A percentile compares a stretch with the other conserved stretches of the same genome.
These are phyloP conservation scores for Talaromyces sp. DNA, from an alignment of 2,329 filamentous ascomycete species.

Conservation along the genomic window DNA sequence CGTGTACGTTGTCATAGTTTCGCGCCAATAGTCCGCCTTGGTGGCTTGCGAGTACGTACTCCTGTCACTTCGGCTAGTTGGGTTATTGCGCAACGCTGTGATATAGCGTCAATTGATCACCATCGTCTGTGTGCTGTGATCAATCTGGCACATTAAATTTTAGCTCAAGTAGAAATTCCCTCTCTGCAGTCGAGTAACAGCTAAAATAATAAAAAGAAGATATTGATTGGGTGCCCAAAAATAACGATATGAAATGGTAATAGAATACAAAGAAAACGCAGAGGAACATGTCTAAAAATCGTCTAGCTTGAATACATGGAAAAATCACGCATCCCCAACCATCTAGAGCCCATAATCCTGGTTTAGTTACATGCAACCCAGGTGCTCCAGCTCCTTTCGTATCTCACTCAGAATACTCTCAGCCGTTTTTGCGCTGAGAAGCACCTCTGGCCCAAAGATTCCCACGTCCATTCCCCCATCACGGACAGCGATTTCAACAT, in stretches of 20 bases:
- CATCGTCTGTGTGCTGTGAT: not conserved
- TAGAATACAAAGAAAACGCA: not conserved
- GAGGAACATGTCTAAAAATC: not conserved
- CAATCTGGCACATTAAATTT: not conserved
- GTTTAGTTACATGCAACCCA: not conserved
- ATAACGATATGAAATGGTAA: not conserved
- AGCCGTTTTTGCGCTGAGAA: constrained; percentile 9
- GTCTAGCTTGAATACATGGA: not conserved
- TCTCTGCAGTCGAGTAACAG: not conserved
- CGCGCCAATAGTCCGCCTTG: not conserved
- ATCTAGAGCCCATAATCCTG: not conserved
- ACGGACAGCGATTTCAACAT: constrained; percentile 50
- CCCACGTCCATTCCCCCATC: constrained; percentile 48
- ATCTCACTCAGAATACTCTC: constrained; percentile 14
- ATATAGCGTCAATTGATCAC: not conserved
- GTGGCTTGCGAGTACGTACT: not conserved
- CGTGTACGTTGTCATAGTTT: not conserved
- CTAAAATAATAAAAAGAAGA: not conserved
- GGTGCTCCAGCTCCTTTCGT: constrained; percentile 13
- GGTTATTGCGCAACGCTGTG: not conserved
- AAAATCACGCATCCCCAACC: not conserved
- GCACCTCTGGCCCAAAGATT: constrained; percentile 43
- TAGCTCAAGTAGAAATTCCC: not conserved
- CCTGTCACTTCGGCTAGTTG: not conserved
- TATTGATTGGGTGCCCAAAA: not conserved